Conservation (phyloP, 2,329 filamentous ascomycete genomes). For the Fusarium metavorans region DNA sequence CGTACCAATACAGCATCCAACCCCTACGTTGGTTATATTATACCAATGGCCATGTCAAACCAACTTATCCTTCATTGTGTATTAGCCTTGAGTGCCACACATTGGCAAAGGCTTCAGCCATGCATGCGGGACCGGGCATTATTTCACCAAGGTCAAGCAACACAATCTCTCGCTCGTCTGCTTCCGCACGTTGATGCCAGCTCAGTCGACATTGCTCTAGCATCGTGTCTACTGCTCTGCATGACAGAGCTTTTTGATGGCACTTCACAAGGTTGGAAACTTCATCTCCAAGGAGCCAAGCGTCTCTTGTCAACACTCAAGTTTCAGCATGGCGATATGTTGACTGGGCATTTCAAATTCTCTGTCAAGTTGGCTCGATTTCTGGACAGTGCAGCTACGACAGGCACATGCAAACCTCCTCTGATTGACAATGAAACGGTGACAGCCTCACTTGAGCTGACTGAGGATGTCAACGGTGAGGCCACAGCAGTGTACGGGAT, state of each 20-base stretch:
- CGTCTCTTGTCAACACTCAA: conserved; percentile 50
- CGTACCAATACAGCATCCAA: conserved; percentile 41
- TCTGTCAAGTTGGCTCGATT: conserved; percentile 49
- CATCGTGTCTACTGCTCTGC: conserved; percentile 55
- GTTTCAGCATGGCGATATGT: conserved; percentile 46
- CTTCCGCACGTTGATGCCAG: conserved; percentile 50
- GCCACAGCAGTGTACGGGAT: conserved; percentile 52
- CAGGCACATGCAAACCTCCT: conserved; percentile 50
- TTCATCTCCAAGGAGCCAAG: conserved; percentile 57
- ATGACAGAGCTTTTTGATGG: conserved; percentile 59
- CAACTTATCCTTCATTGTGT: conserved; percentile 50
- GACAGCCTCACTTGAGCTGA: conserved; percentile 43
- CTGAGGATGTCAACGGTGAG: conserved; percentile 45
- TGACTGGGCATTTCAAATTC: conserved; percentile 56
- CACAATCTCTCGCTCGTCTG: conserved; percentile 47
- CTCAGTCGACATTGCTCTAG: conserved; percentile 52
- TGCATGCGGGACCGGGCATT: conserved; percentile 46
- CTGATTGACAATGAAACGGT: conserved; percentile 50
- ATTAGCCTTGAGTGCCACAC: conserved; percentile 49
- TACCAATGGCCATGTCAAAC: conserved; percentile 50
- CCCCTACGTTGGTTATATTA: conserved; percentile 48
- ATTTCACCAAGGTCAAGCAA: conserved; percentile 49
- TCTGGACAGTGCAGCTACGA: conserved; percentile 51
- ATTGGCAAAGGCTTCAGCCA: conserved; percentile 51
- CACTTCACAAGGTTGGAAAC: conserved; percentile 55